Percentiles rank a stretch among this genome's conserved stretches.
Conservation (phyloP, 305 asterid genomes). For the Solanum aculeatissimum region DNA sequence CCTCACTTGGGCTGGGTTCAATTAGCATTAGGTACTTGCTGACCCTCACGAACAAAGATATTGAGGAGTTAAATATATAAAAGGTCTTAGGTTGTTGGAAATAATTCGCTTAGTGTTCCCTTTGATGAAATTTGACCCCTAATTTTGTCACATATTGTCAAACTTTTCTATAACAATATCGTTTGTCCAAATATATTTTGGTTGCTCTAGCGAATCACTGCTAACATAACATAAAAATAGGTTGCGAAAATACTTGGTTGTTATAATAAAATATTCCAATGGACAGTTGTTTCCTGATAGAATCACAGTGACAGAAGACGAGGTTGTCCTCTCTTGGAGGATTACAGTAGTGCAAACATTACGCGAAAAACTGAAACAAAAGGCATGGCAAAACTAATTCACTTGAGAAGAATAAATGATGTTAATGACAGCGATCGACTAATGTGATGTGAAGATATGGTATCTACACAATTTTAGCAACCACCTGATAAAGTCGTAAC, state of each 20-base stretch:
- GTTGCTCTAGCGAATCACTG: no score
- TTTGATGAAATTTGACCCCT: no score
- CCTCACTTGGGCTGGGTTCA: no score
- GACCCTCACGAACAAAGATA: no score
- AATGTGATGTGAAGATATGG: not conserved
- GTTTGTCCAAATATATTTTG: no score
- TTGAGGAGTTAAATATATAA: no score
- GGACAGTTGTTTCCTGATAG: not conserved
- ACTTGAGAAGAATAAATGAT: not conserved
- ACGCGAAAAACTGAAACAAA: not conserved
- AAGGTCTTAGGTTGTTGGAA: not conserved
- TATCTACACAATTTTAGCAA: not conserved
- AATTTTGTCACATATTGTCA: no score
- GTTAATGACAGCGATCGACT: not conserved
- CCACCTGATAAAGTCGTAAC: not conserved
- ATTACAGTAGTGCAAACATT: not conserved
- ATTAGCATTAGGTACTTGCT: no score
- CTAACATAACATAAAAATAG: not conserved
- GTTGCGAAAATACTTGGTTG: not conserved
- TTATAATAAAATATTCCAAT: no score
- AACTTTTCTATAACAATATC: no score
- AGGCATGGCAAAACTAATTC: not conserved
- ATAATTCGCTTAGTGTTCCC: not conserved
- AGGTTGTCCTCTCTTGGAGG: not conserved
- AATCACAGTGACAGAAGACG: not conserved